These are phyloP conservation scores for Eucalyptus cloeziana DNA, from an alignment of 345 rosid genomes.

Conservation along the genomic window DNA sequence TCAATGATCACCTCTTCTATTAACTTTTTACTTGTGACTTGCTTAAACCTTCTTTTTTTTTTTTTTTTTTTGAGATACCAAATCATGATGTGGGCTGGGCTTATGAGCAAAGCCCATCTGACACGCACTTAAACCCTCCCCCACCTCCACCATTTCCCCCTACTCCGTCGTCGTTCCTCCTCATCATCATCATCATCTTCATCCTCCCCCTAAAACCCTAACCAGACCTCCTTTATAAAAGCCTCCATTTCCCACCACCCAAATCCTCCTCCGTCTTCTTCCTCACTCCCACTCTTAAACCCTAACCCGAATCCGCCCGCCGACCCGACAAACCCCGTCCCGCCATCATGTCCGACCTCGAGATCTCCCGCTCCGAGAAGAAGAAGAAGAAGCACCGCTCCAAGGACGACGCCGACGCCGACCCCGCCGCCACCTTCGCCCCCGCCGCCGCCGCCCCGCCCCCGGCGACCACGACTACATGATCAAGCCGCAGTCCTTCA, in stretches of 20 bases:
- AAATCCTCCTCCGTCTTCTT: background rate
- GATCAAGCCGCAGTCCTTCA: constrained; percentile 79
- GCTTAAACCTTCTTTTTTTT: background rate
- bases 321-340: background rate
- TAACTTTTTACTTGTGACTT: background rate
- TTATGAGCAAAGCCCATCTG: background rate
- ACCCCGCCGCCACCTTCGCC: background rate
- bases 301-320: background rate
- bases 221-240: background rate
- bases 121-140: background rate
- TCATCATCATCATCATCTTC: background rate
- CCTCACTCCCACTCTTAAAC: background rate
- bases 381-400: constrained; percentile 4
- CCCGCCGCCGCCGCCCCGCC: background rate
- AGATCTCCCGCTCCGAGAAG: constrained; percentile 47
- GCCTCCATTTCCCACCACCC: background rate
- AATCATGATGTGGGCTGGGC: background rate
- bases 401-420: background rate
- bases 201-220: background rate
- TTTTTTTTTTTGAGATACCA: background rate
- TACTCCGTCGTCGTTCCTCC: background rate
- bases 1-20: background rate
- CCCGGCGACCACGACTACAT: constrained; percentile 25
- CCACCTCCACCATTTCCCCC: background rate
- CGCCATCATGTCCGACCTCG: constrained; percentile 66